These are phyloP conservation scores for Linderina pennispora DNA, from an alignment of 192 early-diverging fungal species.

Conservation along the genomic window DNA sequence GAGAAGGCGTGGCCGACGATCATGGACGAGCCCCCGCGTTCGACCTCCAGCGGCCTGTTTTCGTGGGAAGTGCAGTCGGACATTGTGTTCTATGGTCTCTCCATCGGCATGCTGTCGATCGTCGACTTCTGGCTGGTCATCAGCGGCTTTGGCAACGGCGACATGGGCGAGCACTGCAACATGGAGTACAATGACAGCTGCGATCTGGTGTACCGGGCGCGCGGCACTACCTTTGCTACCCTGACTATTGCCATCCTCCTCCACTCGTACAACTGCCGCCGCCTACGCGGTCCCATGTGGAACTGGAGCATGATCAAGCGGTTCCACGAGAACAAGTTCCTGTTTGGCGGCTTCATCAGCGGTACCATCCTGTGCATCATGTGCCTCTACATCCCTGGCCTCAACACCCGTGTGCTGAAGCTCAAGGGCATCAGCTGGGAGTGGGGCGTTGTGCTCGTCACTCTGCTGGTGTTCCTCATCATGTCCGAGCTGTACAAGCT, in stretches of 20 bases:
- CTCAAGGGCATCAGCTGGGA: constrained; percentile 62
- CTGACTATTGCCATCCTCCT: constrained; percentile 65
- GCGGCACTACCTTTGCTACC: constrained; percentile 64
- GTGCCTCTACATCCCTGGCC: constrained; percentile 60
- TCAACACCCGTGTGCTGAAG: constrained; percentile 58
- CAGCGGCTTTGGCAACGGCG: constrained; percentile 53
- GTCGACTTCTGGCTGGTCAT: constrained; percentile 59
- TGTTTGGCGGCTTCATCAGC: constrained; percentile 39
- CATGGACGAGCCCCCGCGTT: constrained; percentile 68
- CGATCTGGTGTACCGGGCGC: constrained; percentile 62
- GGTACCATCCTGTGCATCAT: constrained; percentile 51
- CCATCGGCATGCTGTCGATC: constrained; percentile 60
- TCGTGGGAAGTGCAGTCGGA: constrained; percentile 59
- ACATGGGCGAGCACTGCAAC: constrained; percentile 59
- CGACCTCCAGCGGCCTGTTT: constrained; percentile 58
- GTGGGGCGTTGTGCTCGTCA: constrained; percentile 61
- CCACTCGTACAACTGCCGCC: constrained; percentile 72
- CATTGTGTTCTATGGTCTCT: constrained; percentile 60
- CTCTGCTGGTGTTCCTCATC: constrained; percentile 55
- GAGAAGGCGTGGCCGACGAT: constrained; percentile 57
- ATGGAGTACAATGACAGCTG: constrained; percentile 45
- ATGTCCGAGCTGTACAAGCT: constrained; percentile 66
- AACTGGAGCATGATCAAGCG: constrained; percentile 33
- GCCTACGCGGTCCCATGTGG: constrained; percentile 59
- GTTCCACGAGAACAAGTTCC: constrained; percentile 48